Evolutionary conservation across 352 stramenopile species (phyloP).

Genomic region (Plasmopara muralis): DNA sequence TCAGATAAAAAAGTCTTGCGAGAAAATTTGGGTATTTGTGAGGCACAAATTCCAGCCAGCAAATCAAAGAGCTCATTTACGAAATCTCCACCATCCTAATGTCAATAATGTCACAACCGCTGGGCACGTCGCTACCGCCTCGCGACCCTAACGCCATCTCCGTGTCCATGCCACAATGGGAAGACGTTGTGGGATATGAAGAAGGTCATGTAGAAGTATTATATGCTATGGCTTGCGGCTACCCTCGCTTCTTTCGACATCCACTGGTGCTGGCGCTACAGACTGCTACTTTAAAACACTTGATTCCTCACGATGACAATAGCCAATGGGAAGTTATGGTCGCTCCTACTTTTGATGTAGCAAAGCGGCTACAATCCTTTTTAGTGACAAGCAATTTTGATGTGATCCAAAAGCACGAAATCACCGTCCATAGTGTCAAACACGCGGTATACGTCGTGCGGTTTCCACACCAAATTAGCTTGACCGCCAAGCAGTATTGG

Average conservation of each 20-base stretch:
- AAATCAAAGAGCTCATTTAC: not conserved
- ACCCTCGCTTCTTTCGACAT: constrained; percentile 92
- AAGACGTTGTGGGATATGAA: constrained; percentile 88
- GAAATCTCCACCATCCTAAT: not conserved
- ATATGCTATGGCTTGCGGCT: constrained; percentile 76
- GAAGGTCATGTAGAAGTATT: constrained; percentile 67
- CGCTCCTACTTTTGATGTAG: constrained; percentile 50
- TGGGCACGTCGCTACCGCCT: constrained; percentile 71
- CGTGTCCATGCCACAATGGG: constrained; percentile 63
- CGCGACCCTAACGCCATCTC: constrained; percentile 66
- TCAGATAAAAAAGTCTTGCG: too few relatives aligned
- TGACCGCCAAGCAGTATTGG: constrained; percentile 84
- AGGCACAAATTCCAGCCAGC: not conserved
- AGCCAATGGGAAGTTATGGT: constrained; percentile 31
- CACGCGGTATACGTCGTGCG: constrained; percentile 56
- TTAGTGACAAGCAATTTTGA: constrained; percentile 36
- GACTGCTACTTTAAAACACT: constrained; percentile 24
- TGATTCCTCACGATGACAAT: constrained; percentile 10
- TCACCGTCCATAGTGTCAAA: constrained; percentile 37
- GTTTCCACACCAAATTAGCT: constrained; percentile 48
- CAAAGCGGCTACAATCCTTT: constrained; percentile 62
- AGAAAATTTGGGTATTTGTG: not conserved
- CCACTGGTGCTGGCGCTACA: constrained; percentile 71
- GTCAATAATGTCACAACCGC: constrained; percentile 28
- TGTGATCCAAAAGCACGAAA: constrained; percentile 18